Conservation (phyloP, 2,329 filamentous ascomycete species). For the Trichoderma cornu-damae region DNA sequence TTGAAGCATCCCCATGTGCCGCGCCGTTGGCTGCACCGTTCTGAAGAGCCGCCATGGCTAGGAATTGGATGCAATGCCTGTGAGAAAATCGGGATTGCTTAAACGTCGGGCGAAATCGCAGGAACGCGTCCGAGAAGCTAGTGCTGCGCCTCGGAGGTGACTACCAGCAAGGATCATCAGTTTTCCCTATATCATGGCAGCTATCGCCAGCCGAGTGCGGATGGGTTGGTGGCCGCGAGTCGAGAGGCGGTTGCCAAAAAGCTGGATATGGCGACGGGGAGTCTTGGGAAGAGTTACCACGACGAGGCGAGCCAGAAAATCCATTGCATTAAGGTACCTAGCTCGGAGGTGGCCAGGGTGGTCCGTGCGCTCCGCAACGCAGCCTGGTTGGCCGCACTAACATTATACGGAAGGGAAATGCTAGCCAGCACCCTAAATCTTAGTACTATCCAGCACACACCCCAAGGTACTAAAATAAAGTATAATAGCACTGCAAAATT, state of each 20-base stretch:
- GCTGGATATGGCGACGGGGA: conserved; percentile 3
- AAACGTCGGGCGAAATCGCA: conserved; percentile 13
- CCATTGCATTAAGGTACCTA: neutral
- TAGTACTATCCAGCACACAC: no score
- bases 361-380: conserved; percentile 11
- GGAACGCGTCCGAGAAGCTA: conserved; percentile 31
- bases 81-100: conserved; percentile 15
- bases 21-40: conserved; percentile 44
- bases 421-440: no score
- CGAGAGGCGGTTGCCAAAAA: neutral
- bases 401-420: no score
- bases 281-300: neutral
- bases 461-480: no score
- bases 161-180: conserved; percentile 29
- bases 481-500: no score
- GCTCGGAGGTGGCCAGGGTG: neutral
- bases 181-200: conserved; percentile 17
- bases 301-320: conserved; percentile 14
- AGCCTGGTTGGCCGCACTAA: conserved; percentile 3
- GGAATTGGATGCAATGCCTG: conserved; percentile 1
- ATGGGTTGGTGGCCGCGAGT: neutral
- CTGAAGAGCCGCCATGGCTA: conserved; percentile 40
- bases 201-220: neutral
- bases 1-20: conserved; percentile 35
- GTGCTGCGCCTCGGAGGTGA: conserved; percentile 30